phyloP scores from a whole-genome alignment of 2,329 filamentous ascomycete genomes.

The Ophiostoma tasmaniense region DNA sequence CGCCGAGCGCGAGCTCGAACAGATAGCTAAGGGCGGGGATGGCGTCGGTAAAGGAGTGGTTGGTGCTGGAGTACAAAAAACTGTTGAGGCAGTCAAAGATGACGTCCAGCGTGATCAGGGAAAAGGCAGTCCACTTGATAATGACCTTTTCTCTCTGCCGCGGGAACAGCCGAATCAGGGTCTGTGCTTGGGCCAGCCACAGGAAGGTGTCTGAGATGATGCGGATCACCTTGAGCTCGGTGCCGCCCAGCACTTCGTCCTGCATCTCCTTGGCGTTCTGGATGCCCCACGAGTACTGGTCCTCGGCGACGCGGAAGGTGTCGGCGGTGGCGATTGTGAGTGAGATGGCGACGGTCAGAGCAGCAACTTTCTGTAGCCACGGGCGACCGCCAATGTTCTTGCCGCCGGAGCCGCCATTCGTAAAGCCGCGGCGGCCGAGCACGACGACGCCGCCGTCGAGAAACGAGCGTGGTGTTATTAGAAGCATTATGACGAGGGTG shows the following conservation, averaged over 20 bases:
- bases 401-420: constrained; percentile 67
- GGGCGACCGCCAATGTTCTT: constrained; percentile 85
- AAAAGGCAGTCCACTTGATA: constrained; percentile 98
- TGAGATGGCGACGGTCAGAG: constrained; percentile 68
- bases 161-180: constrained; percentile 87
- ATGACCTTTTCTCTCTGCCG: constrained; percentile 95
- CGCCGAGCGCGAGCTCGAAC: constrained; percentile 76
- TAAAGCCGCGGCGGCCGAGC: constrained; percentile 73
- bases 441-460: constrained; percentile 78
- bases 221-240: constrained; percentile 80
- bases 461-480: constrained; percentile 91
- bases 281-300: constrained; percentile 69
- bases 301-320: constrained; percentile 75
- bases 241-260: constrained; percentile 68
- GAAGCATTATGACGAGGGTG: constrained; percentile 84
- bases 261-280: constrained; percentile 74
- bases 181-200: constrained; percentile 96
- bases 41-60: constrained; percentile 70
- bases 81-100: constrained; percentile 88
- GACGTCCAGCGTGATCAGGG: constrained; percentile 81
- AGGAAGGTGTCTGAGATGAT: constrained; percentile 94
- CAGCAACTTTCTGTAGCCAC: constrained; percentile 81
- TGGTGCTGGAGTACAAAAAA: constrained; percentile 51
- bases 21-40: constrained; percentile 86
- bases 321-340: constrained; percentile 89